phyloP scores from a whole-genome alignment of 208 protist genomes.

The Vickermania spadyakhi region DNA sequence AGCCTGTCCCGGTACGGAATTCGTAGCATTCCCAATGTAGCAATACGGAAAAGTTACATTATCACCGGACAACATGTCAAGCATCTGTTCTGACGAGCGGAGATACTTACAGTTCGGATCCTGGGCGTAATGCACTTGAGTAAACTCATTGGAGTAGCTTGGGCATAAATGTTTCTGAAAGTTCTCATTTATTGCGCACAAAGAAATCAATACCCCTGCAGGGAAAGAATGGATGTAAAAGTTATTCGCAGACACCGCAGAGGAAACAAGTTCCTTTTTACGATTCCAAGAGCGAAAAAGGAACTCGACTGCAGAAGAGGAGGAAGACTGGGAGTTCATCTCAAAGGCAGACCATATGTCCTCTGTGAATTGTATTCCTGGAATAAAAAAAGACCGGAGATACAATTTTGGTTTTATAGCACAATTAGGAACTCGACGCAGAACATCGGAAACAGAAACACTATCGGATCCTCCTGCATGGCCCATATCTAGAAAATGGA shows the following conservation, averaged over 20 bases:
- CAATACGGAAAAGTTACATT: constrained; percentile 48
- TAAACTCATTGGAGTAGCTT: no score
- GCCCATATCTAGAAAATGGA: constrained; percentile 26
- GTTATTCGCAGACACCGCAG: no score
- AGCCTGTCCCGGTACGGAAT: constrained; percentile 82
- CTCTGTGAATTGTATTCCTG: constrained; percentile 9
- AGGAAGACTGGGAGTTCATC: not conserved
- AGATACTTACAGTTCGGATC: no score
- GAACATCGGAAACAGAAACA: constrained; percentile 7
- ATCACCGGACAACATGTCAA: constrained; percentile 36
- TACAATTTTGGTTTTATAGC: constrained; percentile 9
- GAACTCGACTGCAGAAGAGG: constrained; percentile 10
- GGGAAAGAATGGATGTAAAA: no score
- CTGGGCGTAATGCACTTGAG: no score
- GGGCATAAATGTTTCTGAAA: no score
- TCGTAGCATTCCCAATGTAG: constrained; percentile 55
- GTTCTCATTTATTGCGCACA: no score
- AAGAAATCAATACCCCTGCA: no score
- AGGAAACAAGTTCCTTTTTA: no score
- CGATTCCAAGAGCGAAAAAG: constrained; percentile 12
- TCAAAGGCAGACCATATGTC: constrained; percentile 14
- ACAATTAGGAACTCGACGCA: constrained; percentile 1
- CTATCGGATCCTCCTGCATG: constrained; percentile 18
- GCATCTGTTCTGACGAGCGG: no score
- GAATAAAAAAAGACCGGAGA: constrained; percentile 14